Evolutionary conservation across 768 basidiomycete genomes (phyloP), one percentile per base, ranked within the genome.

Genomic region (Lactarius pseudohatsudake): DNA sequence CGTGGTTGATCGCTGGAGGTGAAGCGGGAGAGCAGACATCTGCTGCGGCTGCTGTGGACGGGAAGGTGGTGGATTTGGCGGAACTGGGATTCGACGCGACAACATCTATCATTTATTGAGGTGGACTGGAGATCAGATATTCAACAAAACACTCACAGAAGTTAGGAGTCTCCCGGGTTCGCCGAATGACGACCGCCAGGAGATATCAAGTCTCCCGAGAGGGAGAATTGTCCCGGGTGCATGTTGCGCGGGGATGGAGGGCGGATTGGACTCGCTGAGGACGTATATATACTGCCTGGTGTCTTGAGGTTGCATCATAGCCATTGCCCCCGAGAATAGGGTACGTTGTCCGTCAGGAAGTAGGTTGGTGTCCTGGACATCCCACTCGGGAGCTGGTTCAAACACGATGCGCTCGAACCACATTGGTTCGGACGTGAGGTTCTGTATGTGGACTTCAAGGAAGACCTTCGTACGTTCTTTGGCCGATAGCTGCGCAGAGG

Each of bases 381-480:
- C 75, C 90, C 90, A 90, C 4, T 83, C 84, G 11, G 87, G 88
- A 8, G 85, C 82, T 58, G 86, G 84, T 64, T 93, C 91, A 64
- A 98, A 86, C 11, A 80, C 77, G 82, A 97, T 90, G n/a, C 83
- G 84, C 69, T 93, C 89, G 67, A 93, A 91, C 79, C 83, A 86
- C 78, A 95, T 83, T 2, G 88, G 81, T 16, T 88, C 86, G 62
- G 86, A 84, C 0, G 91, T 92, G 64, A 91, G 79, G 72, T 98
- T 98, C 73, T 96, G 94, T 13, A 96, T 87, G 72, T 96, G 92
- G 4, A 96, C 86, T 75, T 98, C 96, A 26, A 98, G 86, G 76
- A 94, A 95, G 40, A 96, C 82, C 69, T 92, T 92, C 57, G 91
- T 86, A 62, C 92, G 84, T 70, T 92, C 89, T 3, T 75, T 56